These are phyloP conservation scores for Coriaria nepalensis DNA, from an alignment of 306 rosid species.

Conservation along the genomic window DNA sequence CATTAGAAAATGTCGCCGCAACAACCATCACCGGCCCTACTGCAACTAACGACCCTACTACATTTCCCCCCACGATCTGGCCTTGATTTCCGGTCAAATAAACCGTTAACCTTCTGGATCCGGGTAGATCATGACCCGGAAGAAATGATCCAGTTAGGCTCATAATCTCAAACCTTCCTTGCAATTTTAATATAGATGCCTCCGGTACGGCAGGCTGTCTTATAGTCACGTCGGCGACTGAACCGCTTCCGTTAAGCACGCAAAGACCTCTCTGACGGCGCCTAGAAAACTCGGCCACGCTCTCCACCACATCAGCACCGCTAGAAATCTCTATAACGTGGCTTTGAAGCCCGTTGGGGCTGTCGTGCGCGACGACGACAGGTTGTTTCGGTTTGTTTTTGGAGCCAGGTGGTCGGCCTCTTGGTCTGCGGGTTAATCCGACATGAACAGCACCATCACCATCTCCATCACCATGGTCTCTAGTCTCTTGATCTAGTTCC, in stretches of 20 bases:
- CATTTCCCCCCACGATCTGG: conserved; percentile 84
- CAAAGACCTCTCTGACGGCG: conserved; percentile 91
- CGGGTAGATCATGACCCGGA: conserved; percentile 88
- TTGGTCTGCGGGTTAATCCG: conserved; percentile 48
- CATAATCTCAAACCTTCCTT: conserved; percentile 85
- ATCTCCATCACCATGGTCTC: conserved; percentile 40
- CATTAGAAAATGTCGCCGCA: conserved; percentile 91
- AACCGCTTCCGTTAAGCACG: conserved; percentile 84
- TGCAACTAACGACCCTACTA: conserved; percentile 76
- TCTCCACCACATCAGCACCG: conserved; percentile 78
- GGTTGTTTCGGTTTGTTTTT: conserved; percentile 94
- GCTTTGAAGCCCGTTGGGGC: conserved; percentile 82
- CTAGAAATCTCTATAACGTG: conserved; percentile 85
- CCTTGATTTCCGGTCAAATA: conserved; percentile 82
- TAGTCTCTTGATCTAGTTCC: no score
- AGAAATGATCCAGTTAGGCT: conserved; percentile 71
- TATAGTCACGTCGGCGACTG: conserved; percentile 75
- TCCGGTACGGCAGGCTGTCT: conserved; percentile 78
- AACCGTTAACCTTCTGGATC: conserved; percentile 72
- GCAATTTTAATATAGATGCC: conserved; percentile 56
- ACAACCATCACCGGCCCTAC: conserved; percentile 88
- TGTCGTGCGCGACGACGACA: conserved; percentile 71
- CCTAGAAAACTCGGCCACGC: conserved; percentile 69
- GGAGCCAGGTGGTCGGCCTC: conserved; percentile 94
- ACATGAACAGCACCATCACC: conserved; percentile 79